Percentiles rank a stretch among this genome's conserved stretches.
These are phyloP conservation scores for Calonectria crousiana DNA, from an alignment of 2,329 filamentous ascomycete genomes.

Conservation along the genomic window DNA sequence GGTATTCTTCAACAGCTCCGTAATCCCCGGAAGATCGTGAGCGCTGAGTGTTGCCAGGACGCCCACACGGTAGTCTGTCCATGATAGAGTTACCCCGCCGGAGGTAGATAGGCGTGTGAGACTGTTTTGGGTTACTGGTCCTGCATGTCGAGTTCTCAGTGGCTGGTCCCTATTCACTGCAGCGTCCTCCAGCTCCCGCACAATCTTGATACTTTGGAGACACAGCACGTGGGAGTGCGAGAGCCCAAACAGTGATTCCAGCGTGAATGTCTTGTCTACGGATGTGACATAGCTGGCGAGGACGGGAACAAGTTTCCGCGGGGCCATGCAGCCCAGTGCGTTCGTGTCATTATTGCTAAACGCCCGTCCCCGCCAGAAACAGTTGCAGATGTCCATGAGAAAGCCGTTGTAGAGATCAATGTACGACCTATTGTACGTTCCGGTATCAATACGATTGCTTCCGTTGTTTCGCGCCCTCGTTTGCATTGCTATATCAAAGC, in stretches of 20 bases:
- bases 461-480: conserved; percentile 49
- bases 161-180: conserved; percentile 55
- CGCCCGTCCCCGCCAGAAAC: conserved; percentile 81
- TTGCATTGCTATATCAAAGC: conserved; percentile 75
- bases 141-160: conserved; percentile 67
- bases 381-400: conserved; percentile 89
- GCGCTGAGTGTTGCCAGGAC: conserved; percentile 76
- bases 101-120: conserved; percentile 72
- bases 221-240: conserved; percentile 71
- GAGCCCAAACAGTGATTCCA: conserved; percentile 67
- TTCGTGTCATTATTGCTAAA: conserved; percentile 76
- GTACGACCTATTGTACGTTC: conserved; percentile 67
- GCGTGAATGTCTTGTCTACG: conserved; percentile 60
- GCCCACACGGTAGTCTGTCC: conserved; percentile 81
- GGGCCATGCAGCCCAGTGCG: conserved; percentile 66
- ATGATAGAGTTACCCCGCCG: conserved; percentile 75
- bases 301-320: conserved; percentile 56
- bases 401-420: conserved; percentile 84
- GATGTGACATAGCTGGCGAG: conserved; percentile 62
- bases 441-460: conserved; percentile 47
- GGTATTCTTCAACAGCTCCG: conserved; percentile 81
- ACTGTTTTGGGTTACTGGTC: conserved; percentile 77
- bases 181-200: conserved; percentile 70
- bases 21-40: conserved; percentile 74
- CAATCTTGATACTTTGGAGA: conserved; percentile 65